Conservation (phyloP, 2,329 filamentous ascomycete species). For the Calonectria montana region DNA sequence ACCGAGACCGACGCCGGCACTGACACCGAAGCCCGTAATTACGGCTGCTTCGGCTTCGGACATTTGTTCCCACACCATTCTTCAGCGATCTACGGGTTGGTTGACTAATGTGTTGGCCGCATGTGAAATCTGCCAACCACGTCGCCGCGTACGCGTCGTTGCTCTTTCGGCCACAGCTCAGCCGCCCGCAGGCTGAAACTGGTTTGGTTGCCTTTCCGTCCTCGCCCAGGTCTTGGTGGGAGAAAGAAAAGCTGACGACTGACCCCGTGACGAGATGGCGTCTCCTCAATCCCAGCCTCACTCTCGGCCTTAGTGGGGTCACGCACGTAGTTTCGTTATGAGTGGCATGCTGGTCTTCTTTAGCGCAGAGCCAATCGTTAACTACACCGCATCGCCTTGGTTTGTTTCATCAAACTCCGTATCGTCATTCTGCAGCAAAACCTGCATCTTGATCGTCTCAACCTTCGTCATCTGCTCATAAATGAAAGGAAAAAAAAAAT, state of each 20-base stretch:
- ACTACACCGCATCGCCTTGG: constrained; percentile 4
- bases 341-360: background rate
- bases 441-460: constrained; percentile 30
- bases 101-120: background rate
- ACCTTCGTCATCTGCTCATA: constrained; percentile 2
- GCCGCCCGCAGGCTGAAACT: background rate
- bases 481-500: background rate
- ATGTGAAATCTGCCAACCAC: background rate
- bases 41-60: constrained; percentile 40
- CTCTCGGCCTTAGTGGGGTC: constrained; percentile 24
- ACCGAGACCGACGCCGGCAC: constrained; percentile 28
- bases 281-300: constrained; percentile 4
- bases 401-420: background rate
- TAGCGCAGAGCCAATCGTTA: background rate
- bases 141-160: background rate
- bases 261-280: constrained; percentile 19
- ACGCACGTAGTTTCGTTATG: background rate
- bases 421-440: constrained; percentile 15
- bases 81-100: background rate
- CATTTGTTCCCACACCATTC: constrained; percentile 15
- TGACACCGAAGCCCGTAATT: constrained; percentile 38
- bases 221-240: background rate
- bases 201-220: background rate
- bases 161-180: background rate
- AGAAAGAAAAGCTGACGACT: constrained; percentile 17